phyloP scores from a whole-genome alignment of 2,329 filamentous ascomycete genomes.

The Colletotrichum sp. region DNA sequence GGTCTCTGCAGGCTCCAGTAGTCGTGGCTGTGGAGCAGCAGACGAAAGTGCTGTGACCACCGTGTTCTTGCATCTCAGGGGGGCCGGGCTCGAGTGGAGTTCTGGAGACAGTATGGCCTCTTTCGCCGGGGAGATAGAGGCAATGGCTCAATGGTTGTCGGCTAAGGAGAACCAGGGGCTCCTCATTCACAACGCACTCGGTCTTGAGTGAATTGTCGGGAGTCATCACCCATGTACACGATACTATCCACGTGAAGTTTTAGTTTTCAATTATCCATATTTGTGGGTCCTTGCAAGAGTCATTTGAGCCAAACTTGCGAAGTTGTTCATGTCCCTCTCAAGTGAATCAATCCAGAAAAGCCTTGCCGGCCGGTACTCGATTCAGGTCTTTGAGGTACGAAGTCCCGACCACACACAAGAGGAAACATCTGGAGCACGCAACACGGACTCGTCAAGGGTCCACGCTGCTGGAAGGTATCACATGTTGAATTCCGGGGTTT shows the following conservation, averaged over 20 bases:
- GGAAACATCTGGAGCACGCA: accelerated
- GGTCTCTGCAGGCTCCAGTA: background rate
- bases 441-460: accelerated
- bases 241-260: background rate
- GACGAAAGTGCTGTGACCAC: background rate
- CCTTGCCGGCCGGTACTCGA: background rate
- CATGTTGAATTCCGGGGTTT: background rate
- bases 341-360: background rate
- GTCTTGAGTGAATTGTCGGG: background rate
- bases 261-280: background rate
- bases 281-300: background rate
- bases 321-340: accelerated
- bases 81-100: background rate
- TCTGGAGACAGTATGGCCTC: background rate
- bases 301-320: accelerated
- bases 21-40: background rate
- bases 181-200: background rate
- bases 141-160: background rate
- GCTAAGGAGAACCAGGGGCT: background rate
- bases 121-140: background rate
- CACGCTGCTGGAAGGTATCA: background rate
- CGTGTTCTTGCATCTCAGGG: background rate
- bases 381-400: background rate
- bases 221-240: background rate
- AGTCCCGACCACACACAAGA: accelerated